These are phyloP conservation scores for Sungouiozyma ichnusensis DNA, from an alignment of 805 yeast species.

Conservation along the genomic window DNA sequence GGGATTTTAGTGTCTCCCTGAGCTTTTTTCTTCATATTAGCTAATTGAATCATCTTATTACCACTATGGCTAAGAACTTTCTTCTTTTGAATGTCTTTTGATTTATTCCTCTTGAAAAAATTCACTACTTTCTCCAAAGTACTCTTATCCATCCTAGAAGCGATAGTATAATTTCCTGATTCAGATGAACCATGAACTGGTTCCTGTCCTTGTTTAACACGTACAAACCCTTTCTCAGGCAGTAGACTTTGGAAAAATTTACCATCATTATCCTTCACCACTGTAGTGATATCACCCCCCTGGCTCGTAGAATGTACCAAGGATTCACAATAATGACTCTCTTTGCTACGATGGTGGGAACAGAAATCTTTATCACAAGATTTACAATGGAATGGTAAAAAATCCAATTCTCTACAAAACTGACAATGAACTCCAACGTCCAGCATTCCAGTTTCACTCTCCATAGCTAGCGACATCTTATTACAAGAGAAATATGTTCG, in stretches of 20 bases:
- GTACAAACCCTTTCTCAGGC: constrained; percentile 22
- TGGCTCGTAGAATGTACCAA: constrained; percentile 4
- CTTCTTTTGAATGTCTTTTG: constrained; percentile 1
- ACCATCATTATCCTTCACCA: constrained; percentile 8
- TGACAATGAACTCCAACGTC: constrained; percentile 30
- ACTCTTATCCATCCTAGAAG: constrained; percentile 10
- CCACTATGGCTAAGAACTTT: background rate
- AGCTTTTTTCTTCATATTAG: constrained; percentile 15
- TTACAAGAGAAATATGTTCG: too few species aligned
- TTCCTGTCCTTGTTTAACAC: constrained; percentile 8
- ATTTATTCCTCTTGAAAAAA: constrained; percentile 16
- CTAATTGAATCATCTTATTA: constrained; percentile 11
- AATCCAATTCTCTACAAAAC: constrained; percentile 25
- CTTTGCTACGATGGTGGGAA: constrained; percentile 19
- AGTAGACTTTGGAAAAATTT: constrained; percentile 20
- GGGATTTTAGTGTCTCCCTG: constrained; percentile 23
- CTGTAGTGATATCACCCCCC: background rate
- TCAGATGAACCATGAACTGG: background rate
- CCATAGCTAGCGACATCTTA: background rate
- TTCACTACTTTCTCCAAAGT: constrained; percentile 19
- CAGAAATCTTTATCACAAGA: constrained; percentile 24
- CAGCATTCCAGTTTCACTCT: constrained; percentile 24
- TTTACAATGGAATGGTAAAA: constrained; percentile 26
- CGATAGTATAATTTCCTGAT: constrained; percentile 2
- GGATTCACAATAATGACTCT: constrained; percentile 20